Conservation (phyloP, 768 basidiomycete genomes). For the Austroboletus festivus region DNA sequence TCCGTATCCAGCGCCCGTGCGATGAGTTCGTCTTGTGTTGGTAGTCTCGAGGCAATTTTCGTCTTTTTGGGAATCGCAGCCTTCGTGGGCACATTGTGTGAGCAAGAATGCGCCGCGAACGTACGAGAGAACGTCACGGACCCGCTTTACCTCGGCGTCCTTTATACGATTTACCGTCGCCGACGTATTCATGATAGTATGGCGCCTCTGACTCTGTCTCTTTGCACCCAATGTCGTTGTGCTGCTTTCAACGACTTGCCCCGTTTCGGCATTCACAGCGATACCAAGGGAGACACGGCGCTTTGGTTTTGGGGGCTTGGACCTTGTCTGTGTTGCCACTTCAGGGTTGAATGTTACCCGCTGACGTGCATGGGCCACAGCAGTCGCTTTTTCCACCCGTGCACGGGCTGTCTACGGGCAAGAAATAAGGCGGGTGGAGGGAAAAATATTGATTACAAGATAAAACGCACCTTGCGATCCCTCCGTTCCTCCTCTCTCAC, state of each 20-base stretch:
- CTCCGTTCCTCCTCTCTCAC: conserved; percentile 59
- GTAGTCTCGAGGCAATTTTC: conserved; percentile 48
- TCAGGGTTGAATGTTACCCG: conserved; percentile 67
- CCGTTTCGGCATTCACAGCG: conserved; percentile 58
- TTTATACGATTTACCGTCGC: conserved; percentile 64
- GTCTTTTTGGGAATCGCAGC: conserved; percentile 60
- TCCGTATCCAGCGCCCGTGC: conserved; percentile 82
- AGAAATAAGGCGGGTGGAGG: neutral
- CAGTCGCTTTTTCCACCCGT: conserved; percentile 60
- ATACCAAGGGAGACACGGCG: conserved; percentile 55
- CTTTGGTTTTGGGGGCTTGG: conserved; percentile 29
- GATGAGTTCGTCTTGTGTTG: conserved; percentile 83
- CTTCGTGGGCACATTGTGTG: conserved; percentile 29
- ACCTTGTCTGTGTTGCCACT: conserved; percentile 31
- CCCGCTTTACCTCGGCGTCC: conserved; percentile 61
- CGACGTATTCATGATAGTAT: conserved; percentile 70
- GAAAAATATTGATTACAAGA: neutral
- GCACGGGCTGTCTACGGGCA: conserved; percentile 46
- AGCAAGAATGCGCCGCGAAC: neutral
- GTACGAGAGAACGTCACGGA: conserved; percentile 19
- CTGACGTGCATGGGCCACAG: conserved; percentile 64
- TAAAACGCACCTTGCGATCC: conserved; percentile 23
- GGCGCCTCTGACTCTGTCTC: conserved; percentile 61
- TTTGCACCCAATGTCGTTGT: conserved; percentile 21
- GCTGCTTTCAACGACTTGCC: conserved; percentile 45